A percentile compares a stretch with the other conserved stretches of the same genome.
Conservation (phyloP, 1,284 basidiomycete species). For the Leccinum pachyderme region DNA sequence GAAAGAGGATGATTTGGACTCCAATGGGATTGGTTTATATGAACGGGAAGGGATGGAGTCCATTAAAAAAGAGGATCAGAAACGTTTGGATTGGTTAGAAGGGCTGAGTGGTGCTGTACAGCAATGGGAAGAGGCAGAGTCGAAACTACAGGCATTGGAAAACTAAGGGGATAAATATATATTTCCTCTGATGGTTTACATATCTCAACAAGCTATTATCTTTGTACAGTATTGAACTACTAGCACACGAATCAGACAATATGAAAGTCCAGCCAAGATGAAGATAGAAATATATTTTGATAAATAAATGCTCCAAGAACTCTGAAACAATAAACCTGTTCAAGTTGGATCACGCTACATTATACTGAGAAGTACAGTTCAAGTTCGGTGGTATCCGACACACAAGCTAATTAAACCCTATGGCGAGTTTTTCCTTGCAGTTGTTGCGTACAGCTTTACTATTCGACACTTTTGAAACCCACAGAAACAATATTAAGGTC, state of each 20-base stretch:
- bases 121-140: slow-evolving; percentile 13
- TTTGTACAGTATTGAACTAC: no score
- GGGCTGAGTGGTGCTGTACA: not conserved
- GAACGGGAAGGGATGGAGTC: slow-evolving; percentile 19
- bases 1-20: slow-evolving; percentile 10
- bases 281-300: no score
- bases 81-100: slow-evolving; percentile 4
- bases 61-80: slow-evolving; percentile 2
- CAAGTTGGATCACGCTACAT: no score
- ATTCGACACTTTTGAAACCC: not conserved
- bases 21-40: slow-evolving; percentile 6
- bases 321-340: no score
- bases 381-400: slow-evolving; percentile 30
- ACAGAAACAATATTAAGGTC: not conserved
- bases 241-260: no score
- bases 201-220: no score
- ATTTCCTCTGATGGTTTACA: not conserved
- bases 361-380: slow-evolving; percentile 28
- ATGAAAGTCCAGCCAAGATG: no score
- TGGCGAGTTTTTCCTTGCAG: slow-evolving; percentile 24
- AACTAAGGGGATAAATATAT: not conserved
- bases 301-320: no score
- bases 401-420: slow-evolving; percentile 33
- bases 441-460: not conserved
- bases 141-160: not conserved